Conservation (phyloP, 208 protist species). For the Polymyxa betae region DNA sequence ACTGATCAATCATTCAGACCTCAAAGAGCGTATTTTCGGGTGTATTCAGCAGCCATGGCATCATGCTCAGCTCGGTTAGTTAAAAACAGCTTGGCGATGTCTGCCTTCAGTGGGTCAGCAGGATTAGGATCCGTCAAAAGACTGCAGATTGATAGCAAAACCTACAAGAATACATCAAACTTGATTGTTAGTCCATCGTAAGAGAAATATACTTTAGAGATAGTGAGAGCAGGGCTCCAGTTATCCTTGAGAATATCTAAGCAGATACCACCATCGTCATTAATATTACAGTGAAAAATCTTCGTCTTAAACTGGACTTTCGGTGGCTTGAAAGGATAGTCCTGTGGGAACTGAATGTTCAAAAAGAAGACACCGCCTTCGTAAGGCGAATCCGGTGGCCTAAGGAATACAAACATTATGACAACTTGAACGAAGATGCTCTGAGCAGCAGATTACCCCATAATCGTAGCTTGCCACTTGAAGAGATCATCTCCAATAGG, state of each 20-base stretch:
- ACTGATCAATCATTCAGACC: no score
- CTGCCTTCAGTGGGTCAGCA: constrained; percentile 81
- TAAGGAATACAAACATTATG: constrained; percentile 78
- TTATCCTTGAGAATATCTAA: constrained; percentile 97
- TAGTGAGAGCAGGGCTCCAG: constrained; percentile 94
- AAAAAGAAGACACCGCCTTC: constrained; percentile 96
- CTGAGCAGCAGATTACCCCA: neutral
- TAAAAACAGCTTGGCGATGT: constrained; percentile 67
- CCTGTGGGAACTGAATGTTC: constrained; percentile 97
- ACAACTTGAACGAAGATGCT: neutral
- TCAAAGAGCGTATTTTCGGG: constrained; percentile 72
- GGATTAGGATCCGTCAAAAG: constrained; percentile 98
- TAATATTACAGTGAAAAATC: constrained; percentile 91
- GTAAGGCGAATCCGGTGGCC: constrained; percentile 88
- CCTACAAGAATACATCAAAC: neutral
- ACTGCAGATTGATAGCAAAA: constrained; percentile 96
- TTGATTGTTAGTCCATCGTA: neutral
- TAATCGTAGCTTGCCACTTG: constrained; percentile 66
- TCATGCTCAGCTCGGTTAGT: constrained; percentile 66
- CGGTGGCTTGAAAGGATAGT: constrained; percentile 96
- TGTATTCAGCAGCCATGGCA: constrained; percentile 90
- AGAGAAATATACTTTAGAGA: constrained; percentile 86
- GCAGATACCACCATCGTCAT: constrained; percentile 94
- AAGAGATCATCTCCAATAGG: constrained; percentile 72
- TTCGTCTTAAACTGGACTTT: constrained; percentile 79